Conservation (phyloP, 2,329 filamentous ascomycete species). For the Penicillium brevicompactum region DNA sequence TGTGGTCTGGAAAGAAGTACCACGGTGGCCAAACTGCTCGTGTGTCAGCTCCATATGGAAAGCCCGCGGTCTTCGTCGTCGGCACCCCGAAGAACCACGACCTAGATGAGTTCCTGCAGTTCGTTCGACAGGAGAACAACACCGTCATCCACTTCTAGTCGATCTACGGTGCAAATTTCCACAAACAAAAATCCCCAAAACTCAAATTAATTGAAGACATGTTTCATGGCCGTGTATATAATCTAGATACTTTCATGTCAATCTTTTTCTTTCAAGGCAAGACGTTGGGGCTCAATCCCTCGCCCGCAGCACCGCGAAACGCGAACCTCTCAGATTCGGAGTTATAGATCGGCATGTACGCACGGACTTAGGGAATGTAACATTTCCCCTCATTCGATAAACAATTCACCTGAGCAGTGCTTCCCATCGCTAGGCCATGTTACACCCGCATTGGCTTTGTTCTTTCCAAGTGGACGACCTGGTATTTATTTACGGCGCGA, state of each 20-base stretch:
- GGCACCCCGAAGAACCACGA: slow-evolving; percentile 16
- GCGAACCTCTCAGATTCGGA: neutral
- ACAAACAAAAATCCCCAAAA: neutral
- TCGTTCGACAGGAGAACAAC: slow-evolving; percentile 19
- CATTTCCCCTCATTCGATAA: slow-evolving; percentile 15
- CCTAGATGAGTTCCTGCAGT: slow-evolving; percentile 21
- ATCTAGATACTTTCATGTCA: neutral
- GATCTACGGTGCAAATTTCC: neutral
- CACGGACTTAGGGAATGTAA: slow-evolving; percentile 6
- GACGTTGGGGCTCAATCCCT: neutral
- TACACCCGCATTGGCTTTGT: neutral
- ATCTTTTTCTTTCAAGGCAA: slow-evolving; percentile 7
- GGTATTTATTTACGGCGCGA: neutral
- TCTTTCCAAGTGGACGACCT: neutral
- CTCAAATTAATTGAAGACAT: neutral
- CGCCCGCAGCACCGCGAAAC: neutral
- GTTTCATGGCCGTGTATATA: neutral
- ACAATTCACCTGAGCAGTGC: neutral
- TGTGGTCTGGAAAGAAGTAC: slow-evolving; percentile 22
- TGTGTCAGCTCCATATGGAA: slow-evolving; percentile 19
- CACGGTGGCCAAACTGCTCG: slow-evolving; percentile 14
- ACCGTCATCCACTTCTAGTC: slow-evolving; percentile 16
- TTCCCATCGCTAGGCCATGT: neutral
- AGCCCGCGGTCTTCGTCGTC: slow-evolving; percentile 24
- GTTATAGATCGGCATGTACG: slow-evolving; percentile 6